Evolutionary conservation across 2,329 filamentous ascomycete species (phyloP), one percentile per base, ranked within the genome.

Genomic region (Fusarium citri): DNA sequence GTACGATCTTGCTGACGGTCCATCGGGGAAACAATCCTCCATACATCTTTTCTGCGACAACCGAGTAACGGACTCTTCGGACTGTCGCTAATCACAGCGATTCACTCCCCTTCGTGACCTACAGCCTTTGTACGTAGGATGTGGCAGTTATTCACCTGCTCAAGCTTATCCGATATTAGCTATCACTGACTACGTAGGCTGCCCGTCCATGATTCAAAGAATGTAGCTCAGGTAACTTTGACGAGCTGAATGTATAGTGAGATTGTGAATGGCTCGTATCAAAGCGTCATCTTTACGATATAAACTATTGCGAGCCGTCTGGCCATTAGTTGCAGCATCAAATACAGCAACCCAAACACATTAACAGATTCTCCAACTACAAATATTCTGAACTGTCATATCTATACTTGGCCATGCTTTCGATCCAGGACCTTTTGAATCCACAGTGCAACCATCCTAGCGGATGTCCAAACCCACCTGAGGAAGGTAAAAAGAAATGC

Each of bases 81-180:
- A 37, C 9, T 5, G 2, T 37, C 16, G 9, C 31, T 37, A 37
- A 11, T 18, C 16, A 18, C 9, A 37, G 3, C 3, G 2, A 9
- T 9, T 6, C 31, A 1, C 5, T 10, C 5, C 0, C 8, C 8
- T 18, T 18, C 16, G 0, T 6, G 1, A 0, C 15, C 31, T 18
- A 6, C 31, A 37, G 16, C 5, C 5, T 37, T 37, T 11, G 16
- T 37, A 0, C 18, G 31, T 37, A 37, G 31, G 2, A 11, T 2
- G 0, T 6, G 5, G 0, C 9, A 37, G 6, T 37, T 37, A 1
- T 18, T 37, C 31, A 37, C 31, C 3, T 37, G 5, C 8, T 34
- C 0, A 6, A 34, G 16, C 8, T 18, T 16, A 0, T 34, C 8
- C 1, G 2, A 18, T 2, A 34, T 2, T 8, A 18, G 18, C 4